A percentile compares a stretch with the other conserved stretches of the same genome.
phyloP scores from a whole-genome alignment of 1,139 yeast species.

The Blastobotrys capitulatus region DNA sequence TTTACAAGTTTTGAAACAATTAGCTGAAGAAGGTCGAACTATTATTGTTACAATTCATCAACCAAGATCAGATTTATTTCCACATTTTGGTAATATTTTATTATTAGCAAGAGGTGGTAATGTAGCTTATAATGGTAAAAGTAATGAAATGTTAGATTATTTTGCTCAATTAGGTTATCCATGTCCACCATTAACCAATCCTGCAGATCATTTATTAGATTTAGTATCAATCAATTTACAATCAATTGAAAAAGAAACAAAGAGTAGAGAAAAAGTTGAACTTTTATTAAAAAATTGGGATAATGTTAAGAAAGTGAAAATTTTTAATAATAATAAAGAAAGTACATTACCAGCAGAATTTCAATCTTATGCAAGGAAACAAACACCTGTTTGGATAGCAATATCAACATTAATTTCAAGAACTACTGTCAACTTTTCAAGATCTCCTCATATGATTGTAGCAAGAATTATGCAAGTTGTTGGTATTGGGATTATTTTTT shows the following conservation, averaged over 20 bases:
- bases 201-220: slow-evolving; percentile 64
- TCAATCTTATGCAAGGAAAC: slow-evolving; percentile 21
- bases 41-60: slow-evolving; percentile 79
- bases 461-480: slow-evolving; percentile 65
- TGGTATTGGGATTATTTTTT: slow-evolving; percentile 59
- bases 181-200: slow-evolving; percentile 46
- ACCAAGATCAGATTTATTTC: slow-evolving; percentile 71
- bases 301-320: slow-evolving; percentile 7
- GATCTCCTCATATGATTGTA: slow-evolving; percentile 57
- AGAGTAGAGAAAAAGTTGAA: slow-evolving; percentile 43
- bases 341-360: slow-evolving; percentile 17
- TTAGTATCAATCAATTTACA: slow-evolving; percentile 61
- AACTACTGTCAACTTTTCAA: slow-evolving; percentile 46
- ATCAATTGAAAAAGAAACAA: slow-evolving; percentile 39
- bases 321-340: not conserved
- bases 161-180: slow-evolving; percentile 44
- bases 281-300: slow-evolving; percentile 50
- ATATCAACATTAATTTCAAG: slow-evolving; percentile 41
- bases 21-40: slow-evolving; percentile 63
- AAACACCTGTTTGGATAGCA: slow-evolving; percentile 36
- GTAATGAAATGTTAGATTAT: slow-evolving; percentile 43
- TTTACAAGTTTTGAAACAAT: slow-evolving; percentile 50
- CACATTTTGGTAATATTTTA: slow-evolving; percentile 63
- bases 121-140: slow-evolving; percentile 53
- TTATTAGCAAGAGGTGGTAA: slow-evolving; percentile 57